phyloP scores from a whole-genome alignment of 179 eudicot genomes.

The Beta macrorhiza region DNA sequence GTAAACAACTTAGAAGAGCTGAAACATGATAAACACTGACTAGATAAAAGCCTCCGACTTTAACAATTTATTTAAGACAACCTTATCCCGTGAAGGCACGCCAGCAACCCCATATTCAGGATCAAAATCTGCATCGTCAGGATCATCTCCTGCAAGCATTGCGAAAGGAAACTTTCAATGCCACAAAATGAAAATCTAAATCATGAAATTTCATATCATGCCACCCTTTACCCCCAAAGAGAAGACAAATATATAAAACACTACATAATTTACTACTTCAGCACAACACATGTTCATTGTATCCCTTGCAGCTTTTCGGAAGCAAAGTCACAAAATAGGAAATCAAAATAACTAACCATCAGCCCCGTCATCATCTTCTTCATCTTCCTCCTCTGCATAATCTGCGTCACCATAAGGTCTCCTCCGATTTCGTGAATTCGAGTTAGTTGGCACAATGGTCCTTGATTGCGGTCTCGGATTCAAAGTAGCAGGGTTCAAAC shows the following conservation, averaged over 20 bases:
- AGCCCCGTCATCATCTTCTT: conserved; percentile 50
- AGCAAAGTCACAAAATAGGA: not conserved
- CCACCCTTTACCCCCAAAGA: not conserved
- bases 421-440: conserved; percentile 39
- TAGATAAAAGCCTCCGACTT: not conserved
- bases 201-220: not conserved
- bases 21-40: not conserved
- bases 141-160: conserved; percentile 76
- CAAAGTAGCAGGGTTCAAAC: conserved; percentile 28
- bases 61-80: conserved; percentile 18
- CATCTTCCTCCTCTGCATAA: conserved; percentile 59
- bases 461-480: conserved; percentile 51
- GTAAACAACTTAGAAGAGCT: not conserved
- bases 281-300: not conserved
- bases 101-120: conserved; percentile 62
- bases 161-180: conserved; percentile 14
- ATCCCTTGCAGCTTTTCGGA: not conserved
- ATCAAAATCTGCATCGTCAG: conserved; percentile 91
- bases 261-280: not conserved
- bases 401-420: conserved; percentile 47
- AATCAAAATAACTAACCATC: conserved; percentile 46
- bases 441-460: conserved; percentile 31
- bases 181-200: not conserved
- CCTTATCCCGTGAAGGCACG: conserved; percentile 51
- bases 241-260: not conserved